phyloP scores from a whole-genome alignment of 768 basidiomycete genomes.

The Cyclocybe aegerita region DNA sequence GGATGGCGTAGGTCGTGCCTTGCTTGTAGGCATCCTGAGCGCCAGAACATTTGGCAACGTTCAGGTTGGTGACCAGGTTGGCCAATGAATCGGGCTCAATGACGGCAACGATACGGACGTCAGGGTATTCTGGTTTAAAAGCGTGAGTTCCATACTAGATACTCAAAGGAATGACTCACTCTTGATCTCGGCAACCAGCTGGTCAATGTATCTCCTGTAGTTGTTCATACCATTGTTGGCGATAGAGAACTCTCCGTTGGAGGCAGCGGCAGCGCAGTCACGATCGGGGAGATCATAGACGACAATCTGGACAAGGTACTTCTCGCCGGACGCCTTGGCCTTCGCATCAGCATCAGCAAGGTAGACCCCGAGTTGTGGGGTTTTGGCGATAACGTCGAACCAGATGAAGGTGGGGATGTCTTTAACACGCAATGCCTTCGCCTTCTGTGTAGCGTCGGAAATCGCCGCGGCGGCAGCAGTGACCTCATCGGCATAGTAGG shows the following conservation, averaged over 20 bases:
- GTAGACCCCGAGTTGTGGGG: constrained; percentile 52
- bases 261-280: constrained; percentile 64
- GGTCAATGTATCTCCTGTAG: constrained; percentile 62
- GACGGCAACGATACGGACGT: constrained; percentile 63
- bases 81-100: constrained; percentile 69
- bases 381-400: constrained; percentile 59
- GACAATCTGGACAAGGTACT: constrained; percentile 51
- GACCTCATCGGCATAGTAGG: constrained; percentile 58
- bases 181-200: constrained; percentile 55
- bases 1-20: constrained; percentile 48
- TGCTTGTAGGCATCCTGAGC: constrained; percentile 54
- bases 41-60: constrained; percentile 51
- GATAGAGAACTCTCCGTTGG: constrained; percentile 65
- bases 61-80: constrained; percentile 69
- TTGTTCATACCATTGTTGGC: constrained; percentile 54
- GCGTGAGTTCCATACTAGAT: background rate
- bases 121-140: constrained; percentile 43
- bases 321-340: constrained; percentile 42
- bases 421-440: constrained; percentile 54
- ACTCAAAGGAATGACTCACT: constrained; percentile 27
- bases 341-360: constrained; percentile 52
- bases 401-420: constrained; percentile 63
- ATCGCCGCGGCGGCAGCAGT: constrained; percentile 47
- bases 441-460: constrained; percentile 44
- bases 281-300: constrained; percentile 65